Base-by-base conservation (phyloP, 495 filamentous ascomycete species). In the Penicillium macrosclerotiorum region DNA sequence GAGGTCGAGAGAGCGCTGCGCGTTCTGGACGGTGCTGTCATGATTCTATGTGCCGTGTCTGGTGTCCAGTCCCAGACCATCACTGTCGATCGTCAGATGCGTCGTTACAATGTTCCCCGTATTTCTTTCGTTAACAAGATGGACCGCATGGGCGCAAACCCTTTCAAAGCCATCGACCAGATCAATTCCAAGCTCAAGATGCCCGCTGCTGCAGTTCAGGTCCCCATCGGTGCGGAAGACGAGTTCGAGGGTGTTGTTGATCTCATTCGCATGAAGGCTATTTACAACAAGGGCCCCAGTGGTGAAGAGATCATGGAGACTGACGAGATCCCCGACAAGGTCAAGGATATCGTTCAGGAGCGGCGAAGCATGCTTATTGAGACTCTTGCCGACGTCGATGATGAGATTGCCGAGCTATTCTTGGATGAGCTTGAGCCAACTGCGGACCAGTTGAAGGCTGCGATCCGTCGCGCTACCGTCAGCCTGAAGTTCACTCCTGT, bases 121-220 rank as follows among this genome's bases (percentile, higher is more conserved):
- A 86, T 99, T 56, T 91, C 85, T 44, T 99, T 99, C 63, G 77
- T 99, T 55, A 99, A 99, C 75, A 99, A 99, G 79, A 99, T 99
- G 94, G 94, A 99, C 60, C 89, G 94, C 46, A 95, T 95, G 84
- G 94, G 94, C 37, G 89, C 94, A 45, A 97, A 99, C 63, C 94
- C 94, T 2, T 99, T 93, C 82, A 96, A 94, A 71, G 90, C 90
- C 1, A 82, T 97, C 34, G 93, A 97, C 17, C 89, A 95, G 74
- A 96, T 99, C 73, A 96, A 95, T 68, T 80, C 81, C 54, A 97
- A 97, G 71, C 79, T 99, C 38, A 87, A 89, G 69, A 79, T 99
- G 12, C 82, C 88, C 4, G 94, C 94, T 1, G 94, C 94, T 2
- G 92, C 94, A 6, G 77, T 99, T 20, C 94, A 99, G 68, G 85